Conservation (phyloP, 2,329 filamentous ascomycete genomes). For the Coniochaeta ligniaria region DNA sequence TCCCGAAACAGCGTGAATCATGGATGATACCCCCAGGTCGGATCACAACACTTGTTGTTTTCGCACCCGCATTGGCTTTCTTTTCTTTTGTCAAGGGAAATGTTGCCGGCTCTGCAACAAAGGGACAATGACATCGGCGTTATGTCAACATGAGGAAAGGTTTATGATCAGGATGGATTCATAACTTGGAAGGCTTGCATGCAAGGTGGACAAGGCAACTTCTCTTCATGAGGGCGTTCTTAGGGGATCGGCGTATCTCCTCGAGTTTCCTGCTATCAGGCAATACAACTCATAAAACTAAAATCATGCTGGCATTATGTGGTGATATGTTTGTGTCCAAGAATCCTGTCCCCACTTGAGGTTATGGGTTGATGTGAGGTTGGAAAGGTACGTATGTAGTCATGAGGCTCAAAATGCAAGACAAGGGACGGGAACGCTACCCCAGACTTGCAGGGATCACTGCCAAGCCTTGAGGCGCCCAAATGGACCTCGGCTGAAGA, state of each 20-base stretch:
- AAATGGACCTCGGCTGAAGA: not conserved
- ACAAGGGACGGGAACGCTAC: not conserved
- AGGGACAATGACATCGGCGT: not conserved
- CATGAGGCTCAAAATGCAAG: slow-evolving; percentile 2
- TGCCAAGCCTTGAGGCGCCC: not conserved
- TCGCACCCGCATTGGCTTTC: not conserved
- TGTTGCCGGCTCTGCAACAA: no score
- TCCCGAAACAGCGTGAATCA: not conserved
- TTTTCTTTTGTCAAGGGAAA: not conserved
- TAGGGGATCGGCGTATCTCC: not conserved
- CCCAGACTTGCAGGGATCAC: not conserved
- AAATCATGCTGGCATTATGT: not conserved
- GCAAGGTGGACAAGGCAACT: not conserved
- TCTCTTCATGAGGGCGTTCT: not conserved
- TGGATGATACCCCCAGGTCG: not conserved
- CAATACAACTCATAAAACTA: not conserved
- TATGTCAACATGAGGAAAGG: not conserved
- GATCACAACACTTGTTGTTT: not conserved
- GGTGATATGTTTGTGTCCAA: not conserved
- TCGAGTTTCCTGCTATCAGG: not conserved
- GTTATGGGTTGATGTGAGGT: not conserved
- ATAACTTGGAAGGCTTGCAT: slow-evolving; percentile 2
- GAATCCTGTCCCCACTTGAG: not conserved
- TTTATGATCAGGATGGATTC: not conserved
- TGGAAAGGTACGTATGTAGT: no score